Evolutionary conservation across 2,329 filamentous ascomycete species (phyloP), one percentile per base, ranked within the genome.

Genomic region (Karstenula rhodostoma): DNA sequence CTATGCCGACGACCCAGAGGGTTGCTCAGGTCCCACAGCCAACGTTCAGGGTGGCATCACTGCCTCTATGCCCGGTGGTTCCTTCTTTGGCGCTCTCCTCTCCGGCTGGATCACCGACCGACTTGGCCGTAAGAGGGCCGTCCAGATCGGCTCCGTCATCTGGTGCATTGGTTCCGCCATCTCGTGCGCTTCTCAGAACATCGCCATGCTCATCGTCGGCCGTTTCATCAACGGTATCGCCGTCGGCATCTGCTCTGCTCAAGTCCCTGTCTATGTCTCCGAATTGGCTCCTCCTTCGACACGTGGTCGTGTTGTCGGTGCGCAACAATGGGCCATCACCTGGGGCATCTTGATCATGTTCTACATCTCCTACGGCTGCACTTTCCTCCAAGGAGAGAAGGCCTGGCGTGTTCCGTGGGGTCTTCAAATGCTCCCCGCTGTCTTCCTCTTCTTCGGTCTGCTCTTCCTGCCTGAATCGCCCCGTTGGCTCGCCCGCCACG

Each of bases 301-400:
- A 68, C 84, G 89, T 63, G 89, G 89, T 17, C 84, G 87, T 46
- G 82, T 93, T 35, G 89, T 93, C 17, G 87, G 89, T 55, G 85
- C 87, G 46, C 90, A 93, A 74, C 90, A 93, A 74, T 90, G 89
- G 82, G 88, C 89, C 27, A 92, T 93, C 62, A 90, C 90, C 65
- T 90, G 84, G 84, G 88, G 77, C 32, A 77, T 84, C 43, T 43
- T 78, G 12, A 74, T 79, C 53, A 74, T 76, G 69, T 78, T 69
- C 60, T 77, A 72, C 61, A 74, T 78, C 56, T 70, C 66, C 22
- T 78, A 77, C 56, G 77, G 77, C 19, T 77, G 73, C 64, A 73
- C 68, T 8, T 77, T 71, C 62, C 57, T 78, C 29, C 57, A 71
- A 3, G 74, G 75, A 22, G 57, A 67, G 2, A 66, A 66, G 23